These are phyloP conservation scores for Myxozyma monticola DNA, from an alignment of 805 yeast species.

Conservation along the genomic window DNA sequence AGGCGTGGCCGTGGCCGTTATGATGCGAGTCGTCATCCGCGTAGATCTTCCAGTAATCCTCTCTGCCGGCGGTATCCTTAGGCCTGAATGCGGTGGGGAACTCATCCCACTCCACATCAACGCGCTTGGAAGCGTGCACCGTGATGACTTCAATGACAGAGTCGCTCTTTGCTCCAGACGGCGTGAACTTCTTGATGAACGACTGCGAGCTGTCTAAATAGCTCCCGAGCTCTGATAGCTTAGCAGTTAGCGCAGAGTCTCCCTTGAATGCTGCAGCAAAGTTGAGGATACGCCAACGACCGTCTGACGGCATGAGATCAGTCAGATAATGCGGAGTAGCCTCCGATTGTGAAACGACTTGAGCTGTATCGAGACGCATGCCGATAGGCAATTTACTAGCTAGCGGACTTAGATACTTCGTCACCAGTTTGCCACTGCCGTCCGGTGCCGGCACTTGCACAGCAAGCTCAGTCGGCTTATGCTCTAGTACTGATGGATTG, in stretches of 20 bases:
- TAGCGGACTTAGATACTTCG: conserved; percentile 4
- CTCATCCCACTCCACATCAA: conserved; percentile 34
- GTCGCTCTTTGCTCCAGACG: conserved; percentile 34
- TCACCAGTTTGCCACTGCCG: background rate
- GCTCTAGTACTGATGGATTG: conserved; percentile 27
- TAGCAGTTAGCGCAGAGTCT: background rate
- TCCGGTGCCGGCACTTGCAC: conserved; percentile 12
- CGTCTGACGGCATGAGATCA: conserved; percentile 37
- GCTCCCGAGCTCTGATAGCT: conserved; percentile 12
- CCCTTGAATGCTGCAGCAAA: conserved; percentile 37
- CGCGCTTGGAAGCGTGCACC: conserved; percentile 34
- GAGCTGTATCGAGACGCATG: conserved; percentile 34
- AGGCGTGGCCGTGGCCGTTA: conserved; percentile 37
- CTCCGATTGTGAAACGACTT: conserved; percentile 36
- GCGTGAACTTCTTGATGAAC: conserved; percentile 34
- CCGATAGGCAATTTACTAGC: conserved; percentile 38
- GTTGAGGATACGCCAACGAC: conserved; percentile 39
- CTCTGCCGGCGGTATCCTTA: conserved; percentile 25
- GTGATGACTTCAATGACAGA: conserved; percentile 38
- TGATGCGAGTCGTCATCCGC: conserved; percentile 37
- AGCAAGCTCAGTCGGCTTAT: conserved; percentile 14
- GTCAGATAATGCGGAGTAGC: conserved; percentile 35
- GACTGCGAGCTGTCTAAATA: conserved; percentile 12
- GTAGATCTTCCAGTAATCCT: conserved; percentile 39
- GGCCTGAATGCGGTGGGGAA: conserved; percentile 35